Base-by-base conservation (phyloP, 176 grass and related monocot species). In the Musa troglodytarum region DNA sequence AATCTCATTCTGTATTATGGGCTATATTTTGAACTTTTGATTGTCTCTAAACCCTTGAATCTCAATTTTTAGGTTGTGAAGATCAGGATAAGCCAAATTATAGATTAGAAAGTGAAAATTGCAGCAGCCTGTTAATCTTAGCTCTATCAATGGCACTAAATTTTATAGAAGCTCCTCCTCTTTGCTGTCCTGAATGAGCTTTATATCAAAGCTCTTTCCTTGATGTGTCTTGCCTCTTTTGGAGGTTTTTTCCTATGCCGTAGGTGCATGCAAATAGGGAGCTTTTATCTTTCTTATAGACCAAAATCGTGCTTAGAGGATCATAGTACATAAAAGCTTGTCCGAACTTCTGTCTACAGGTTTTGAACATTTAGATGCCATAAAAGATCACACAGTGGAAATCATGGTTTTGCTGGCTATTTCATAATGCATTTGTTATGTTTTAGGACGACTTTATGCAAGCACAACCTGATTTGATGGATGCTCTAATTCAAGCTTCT, bases 401-500 rank as follows among this genome's bases (percentile, higher is more conserved):
- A 68, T n/a, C 50, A 51, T 29, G 58, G 57, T 57, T 65, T 25
- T 21, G 68, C 34, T 43, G 34, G 3, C 34, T 68, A 29, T 73
- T 67, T 49, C 53, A 50, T 58, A 9, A 62, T 80, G 80, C 49
- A 78, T 74, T 50, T 61, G 15, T 71, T 85, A 77, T 80, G 25
- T 79, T 43, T 84, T 81, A 93, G 94, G 90, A 80, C 86, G 86
- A 61, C 90, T 98, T 80, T 70, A n/a, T n/a, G n/a, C 51, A 82
- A 81, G 94, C 84, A 82, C 81, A 89, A 71, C 94, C 90, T 54
- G 90, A 98, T 79, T 69, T 98, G 78, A 93, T 98, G 90, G 94
- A 98, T 83, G 82, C 84, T 82, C 80, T 98, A 79, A 89, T 98
- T 85, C 84, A 93, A 69, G 82, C 88, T 54, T 91, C 79, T 56